A percentile compares a stretch with the other conserved stretches of the same genome.
Evolutionary conservation across 2,329 filamentous ascomycete species (phyloP).

Genomic region (Blastomyces parvus): DNA sequence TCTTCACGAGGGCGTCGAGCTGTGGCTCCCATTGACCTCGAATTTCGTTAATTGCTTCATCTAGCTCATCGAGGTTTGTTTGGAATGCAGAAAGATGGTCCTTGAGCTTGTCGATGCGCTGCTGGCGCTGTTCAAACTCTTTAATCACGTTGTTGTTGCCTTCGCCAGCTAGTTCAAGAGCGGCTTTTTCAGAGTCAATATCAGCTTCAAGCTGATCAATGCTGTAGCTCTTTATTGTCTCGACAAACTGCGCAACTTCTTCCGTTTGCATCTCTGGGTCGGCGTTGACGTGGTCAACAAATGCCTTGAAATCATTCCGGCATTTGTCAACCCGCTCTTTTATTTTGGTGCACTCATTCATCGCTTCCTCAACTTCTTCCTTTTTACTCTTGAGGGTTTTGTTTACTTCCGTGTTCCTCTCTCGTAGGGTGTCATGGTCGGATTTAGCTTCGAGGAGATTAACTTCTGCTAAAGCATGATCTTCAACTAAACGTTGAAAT

Average conservation of each 20-base stretch:
- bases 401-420: conserved; percentile 53
- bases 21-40: conserved; percentile 71
- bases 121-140: conserved; percentile 65
- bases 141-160: conserved; percentile 65
- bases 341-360: conserved; percentile 20
- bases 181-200: conserved; percentile 62
- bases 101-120: conserved; percentile 58
- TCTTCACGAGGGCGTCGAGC: conserved; percentile 64
- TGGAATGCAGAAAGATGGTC: conserved; percentile 49
- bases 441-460: conserved; percentile 60
- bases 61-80: conserved; percentile 47
- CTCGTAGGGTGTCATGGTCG: conserved; percentile 60
- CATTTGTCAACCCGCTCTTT: conserved; percentile 17
- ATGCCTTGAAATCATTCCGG: conserved; percentile 12
- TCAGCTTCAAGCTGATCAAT: conserved; percentile 60
- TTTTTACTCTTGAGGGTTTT: conserved; percentile 30
- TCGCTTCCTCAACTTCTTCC: conserved; percentile 26
- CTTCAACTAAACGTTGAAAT: conserved; percentile 50
- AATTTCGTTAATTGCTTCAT: conserved; percentile 53
- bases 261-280: not conserved
- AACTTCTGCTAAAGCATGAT: conserved; percentile 32
- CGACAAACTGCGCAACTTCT: conserved; percentile 7
- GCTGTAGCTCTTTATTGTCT: conserved; percentile 36
- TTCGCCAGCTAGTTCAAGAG: conserved; percentile 69
- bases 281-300: conserved; percentile 19